Base-by-base conservation (phyloP, 192 early-diverging fungal genomes). In the Linderina pennispora region DNA sequence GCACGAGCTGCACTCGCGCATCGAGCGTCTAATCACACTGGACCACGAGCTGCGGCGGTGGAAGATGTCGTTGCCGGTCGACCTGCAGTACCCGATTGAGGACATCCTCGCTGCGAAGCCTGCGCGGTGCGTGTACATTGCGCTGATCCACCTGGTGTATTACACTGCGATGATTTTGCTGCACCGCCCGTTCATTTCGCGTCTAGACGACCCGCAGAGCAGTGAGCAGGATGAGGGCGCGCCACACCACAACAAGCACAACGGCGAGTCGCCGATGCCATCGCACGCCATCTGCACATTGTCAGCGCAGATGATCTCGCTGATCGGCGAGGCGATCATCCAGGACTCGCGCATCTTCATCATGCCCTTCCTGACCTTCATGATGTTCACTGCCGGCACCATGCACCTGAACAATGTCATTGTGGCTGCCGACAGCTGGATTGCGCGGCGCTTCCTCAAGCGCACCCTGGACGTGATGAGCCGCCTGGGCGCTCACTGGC, bases 321-420 rank as follows among this genome's bases (percentile, higher is more conserved):
- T 65, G 19, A 62, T 65, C 4, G 61, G 61, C 11, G 58, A 64
- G 36, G 61, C 50, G 13, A 62, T 73, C 18, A 53, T 62, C 16
- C 61, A 60, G 38, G 62, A 73, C 50, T 65, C 69, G 41, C 48
- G 53, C 23, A 50, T 65, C 5, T 60, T 61, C 39, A 73, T 73
- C 31, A 73, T 73, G 69, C 69, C 69, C 2, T 73, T 73, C 39
- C 23, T 65, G 36, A 73, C 69, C 8, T 73, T 73, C 40, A 65
- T 65, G 58, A 59, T 62, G 58, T 73, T 73, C 16, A 73, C 69
- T 3, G 69, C 69, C 1, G 69, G 69, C 14, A 62, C 69, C 2
- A 61, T 73, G 58, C 69, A 73, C 24, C 46, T 73, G 17, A 73
- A 73, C 44, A 73, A 73, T 22, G 53, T 73, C 42, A 65, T 73